phyloP scores from a whole-genome alignment of 1,284 basidiomycete genomes.

The Fomitopsis betulina region DNA sequence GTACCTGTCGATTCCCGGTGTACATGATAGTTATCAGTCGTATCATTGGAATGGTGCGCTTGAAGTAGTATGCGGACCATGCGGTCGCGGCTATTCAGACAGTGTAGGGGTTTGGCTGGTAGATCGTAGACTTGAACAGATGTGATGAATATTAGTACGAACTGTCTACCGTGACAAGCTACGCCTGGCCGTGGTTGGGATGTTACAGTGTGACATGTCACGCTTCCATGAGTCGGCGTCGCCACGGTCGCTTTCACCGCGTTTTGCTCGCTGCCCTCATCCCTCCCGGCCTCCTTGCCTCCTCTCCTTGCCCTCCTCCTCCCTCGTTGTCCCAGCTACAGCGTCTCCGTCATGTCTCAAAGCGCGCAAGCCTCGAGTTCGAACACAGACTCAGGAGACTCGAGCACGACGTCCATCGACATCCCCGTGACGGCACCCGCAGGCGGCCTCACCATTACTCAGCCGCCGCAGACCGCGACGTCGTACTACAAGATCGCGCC shows the following conservation, averaged over 20 bases:
- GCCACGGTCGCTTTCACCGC: background rate
- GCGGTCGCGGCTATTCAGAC: no score
- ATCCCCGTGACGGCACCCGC: constrained; percentile 57
- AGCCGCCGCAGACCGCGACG: constrained; percentile 74
- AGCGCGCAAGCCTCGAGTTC: constrained; percentile 23
- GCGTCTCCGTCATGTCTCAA: background rate
- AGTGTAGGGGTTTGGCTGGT: no score
- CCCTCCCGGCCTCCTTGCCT: constrained; percentile 36
- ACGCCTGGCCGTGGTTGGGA: background rate
- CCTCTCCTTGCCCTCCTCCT: background rate
- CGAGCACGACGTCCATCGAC: constrained; percentile 2
- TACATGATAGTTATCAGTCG: no score
- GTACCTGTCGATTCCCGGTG: background rate
- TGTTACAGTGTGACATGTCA: background rate
- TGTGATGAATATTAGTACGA: no score
- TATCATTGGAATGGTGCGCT: no score
- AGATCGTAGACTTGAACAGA: no score
- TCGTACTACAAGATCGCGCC: constrained; percentile 89
- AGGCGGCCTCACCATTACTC: constrained; percentile 67
- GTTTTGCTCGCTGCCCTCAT: constrained; percentile 1
- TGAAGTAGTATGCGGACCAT: no score
- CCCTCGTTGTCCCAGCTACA: background rate
- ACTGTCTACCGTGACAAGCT: no score
- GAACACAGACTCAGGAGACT: background rate
- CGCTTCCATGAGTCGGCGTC: background rate